Percentiles rank a stretch among this genome's conserved stretches.
phyloP scores from a whole-genome alignment of 495 filamentous ascomycete species.

The Margaritispora aquatica region DNA sequence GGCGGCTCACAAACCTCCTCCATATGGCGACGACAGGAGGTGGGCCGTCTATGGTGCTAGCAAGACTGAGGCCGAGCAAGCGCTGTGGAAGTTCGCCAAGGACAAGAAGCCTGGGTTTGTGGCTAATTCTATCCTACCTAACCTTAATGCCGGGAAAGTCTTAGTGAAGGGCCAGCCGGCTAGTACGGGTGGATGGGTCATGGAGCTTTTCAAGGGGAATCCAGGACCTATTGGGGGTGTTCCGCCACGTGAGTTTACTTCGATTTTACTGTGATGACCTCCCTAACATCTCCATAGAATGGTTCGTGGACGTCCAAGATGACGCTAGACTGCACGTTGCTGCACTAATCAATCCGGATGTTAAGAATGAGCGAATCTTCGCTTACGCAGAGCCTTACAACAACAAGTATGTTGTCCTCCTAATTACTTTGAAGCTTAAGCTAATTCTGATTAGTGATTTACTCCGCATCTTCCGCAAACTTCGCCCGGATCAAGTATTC shows the following conservation, averaged over 20 bases:
- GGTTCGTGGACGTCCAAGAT: conserved; percentile 44
- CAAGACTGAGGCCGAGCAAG: conserved; percentile 46
- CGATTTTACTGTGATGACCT: background rate
- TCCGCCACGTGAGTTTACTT: conserved; percentile 24
- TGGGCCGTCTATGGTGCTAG: conserved; percentile 39
- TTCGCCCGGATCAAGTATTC: conserved; percentile 28
- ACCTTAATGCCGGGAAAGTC: conserved; percentile 30
- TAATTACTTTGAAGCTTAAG: background rate
- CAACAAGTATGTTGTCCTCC: background rate
- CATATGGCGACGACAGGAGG: conserved; percentile 23
- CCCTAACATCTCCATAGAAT: conserved; percentile 26
- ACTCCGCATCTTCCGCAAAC: conserved; percentile 26
- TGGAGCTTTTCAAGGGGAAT: conserved; percentile 24
- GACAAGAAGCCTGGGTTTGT: conserved; percentile 40
- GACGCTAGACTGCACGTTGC: conserved; percentile 39
- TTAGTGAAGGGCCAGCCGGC: conserved; percentile 25
- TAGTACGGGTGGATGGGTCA: conserved; percentile 25
- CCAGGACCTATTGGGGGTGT: conserved; percentile 11
- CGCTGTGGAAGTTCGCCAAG: conserved; percentile 42
- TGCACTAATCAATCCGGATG: conserved; percentile 35
- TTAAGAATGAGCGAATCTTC: conserved; percentile 41
- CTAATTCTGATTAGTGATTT: conserved; percentile 3
- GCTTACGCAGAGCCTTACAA: conserved; percentile 25
- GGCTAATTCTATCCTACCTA: conserved; percentile 44
- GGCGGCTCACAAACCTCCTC: conserved; percentile 28